phyloP scores from a whole-genome alignment of 225 moss, liverwort and hornwort species.

The Bryum argenteum region DNA sequence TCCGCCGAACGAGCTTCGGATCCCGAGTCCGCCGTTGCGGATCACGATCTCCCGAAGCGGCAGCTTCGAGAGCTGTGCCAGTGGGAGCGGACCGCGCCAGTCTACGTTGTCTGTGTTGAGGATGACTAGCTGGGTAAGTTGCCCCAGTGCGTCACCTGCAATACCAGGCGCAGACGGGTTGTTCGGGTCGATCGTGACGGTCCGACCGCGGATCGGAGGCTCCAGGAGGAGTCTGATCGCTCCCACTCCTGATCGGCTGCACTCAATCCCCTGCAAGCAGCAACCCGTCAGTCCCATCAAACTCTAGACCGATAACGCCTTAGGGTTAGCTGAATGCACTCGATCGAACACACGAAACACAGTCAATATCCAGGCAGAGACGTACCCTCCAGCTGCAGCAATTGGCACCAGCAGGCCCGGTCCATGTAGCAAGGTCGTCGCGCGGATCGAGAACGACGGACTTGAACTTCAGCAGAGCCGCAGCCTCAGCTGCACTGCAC shows the following conservation, averaged over 20 bases:
- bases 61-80: conserved; percentile 20
- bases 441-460: conserved; percentile 47
- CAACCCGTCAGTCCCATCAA: not conserved
- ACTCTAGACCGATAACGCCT: too few relatives aligned
- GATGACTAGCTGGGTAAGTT: conserved; percentile 35
- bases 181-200: conserved; percentile 37
- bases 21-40: conserved; percentile 33
- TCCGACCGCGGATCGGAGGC: conserved; percentile 26
- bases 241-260: conserved; percentile 51
- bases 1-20: conserved; percentile 25
- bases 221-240: conserved; percentile 26
- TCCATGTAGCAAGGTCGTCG: conserved; percentile 45
- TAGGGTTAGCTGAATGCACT: too few relatives aligned
- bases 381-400: conserved; percentile 60
- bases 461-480: conserved; percentile 48
- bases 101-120: conserved; percentile 30
- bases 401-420: conserved; percentile 29
- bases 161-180: conserved; percentile 14
- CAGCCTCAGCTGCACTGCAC: conserved; percentile 49
- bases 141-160: conserved; percentile 40
- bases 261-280: conserved; percentile 40
- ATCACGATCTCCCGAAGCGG: conserved; percentile 45
- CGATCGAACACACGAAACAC: too few relatives aligned
- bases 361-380: too few relatives aligned
- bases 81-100: conserved; percentile 34